Percentiles rank a stretch among this genome's conserved stretches.
Conservation (phyloP, 768 basidiomycete species). For the Neoboletus magnificus region DNA sequence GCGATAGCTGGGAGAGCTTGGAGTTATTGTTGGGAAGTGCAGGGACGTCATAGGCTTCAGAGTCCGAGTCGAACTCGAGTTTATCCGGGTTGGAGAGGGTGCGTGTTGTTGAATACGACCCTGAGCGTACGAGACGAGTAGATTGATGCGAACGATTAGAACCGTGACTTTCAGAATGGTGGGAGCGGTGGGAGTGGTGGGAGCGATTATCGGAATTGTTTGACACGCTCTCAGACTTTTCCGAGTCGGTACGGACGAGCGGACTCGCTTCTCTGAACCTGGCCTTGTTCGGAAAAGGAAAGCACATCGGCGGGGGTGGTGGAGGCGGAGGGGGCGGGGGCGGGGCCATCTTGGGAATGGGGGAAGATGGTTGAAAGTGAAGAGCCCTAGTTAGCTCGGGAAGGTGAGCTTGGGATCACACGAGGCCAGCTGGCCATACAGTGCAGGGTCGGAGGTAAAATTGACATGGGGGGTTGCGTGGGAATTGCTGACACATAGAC, state of each 20-base stretch:
- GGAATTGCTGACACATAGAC: conserved; percentile 25
- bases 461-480: conserved; percentile 17
- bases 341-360: conserved; percentile 43
- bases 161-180: conserved; percentile 18
- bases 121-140: conserved; percentile 35
- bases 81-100: conserved; percentile 42
- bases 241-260: conserved; percentile 33
- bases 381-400: conserved; percentile 17
- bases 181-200: conserved; percentile 31
- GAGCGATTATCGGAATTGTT: conserved; percentile 26
- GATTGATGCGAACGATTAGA: conserved; percentile 25
- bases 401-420: conserved; percentile 19
- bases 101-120: conserved; percentile 43
- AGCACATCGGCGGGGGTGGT: conserved; percentile 52
- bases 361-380: conserved; percentile 15
- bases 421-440: conserved; percentile 28
- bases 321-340: conserved; percentile 51
- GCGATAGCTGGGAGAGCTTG: conserved; percentile 43
- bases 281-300: conserved; percentile 45
- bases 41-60: conserved; percentile 52
- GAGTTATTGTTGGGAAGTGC: conserved; percentile 31
- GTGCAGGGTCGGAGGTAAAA: conserved; percentile 21
- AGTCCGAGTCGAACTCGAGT: conserved; percentile 58
- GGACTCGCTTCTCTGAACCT: conserved; percentile 30
- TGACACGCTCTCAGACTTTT: conserved; percentile 47